Evolutionary conservation across 2,329 filamentous ascomycete species (phyloP), one percentile per base, ranked within the genome.

Genomic region (Arthrobotrys sphaeroides): DNA sequence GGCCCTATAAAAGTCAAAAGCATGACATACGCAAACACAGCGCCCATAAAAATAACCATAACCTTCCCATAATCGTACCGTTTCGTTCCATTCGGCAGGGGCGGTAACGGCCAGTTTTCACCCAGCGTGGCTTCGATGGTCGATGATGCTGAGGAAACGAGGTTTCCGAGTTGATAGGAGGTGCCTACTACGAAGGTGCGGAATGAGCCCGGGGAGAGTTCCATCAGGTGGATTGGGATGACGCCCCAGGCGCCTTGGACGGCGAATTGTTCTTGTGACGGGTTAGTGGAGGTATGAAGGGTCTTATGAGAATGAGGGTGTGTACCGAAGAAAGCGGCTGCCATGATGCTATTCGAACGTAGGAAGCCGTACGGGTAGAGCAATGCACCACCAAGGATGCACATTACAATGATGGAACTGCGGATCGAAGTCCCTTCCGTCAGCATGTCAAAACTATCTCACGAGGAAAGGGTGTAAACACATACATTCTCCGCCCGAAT

Each of bases 31-130:
- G 80, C 86, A 78, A 87, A 96, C 0, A 96, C 92, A 78, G 90
- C 93, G 0, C 86, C 93, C 91, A 97, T 93, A 83, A 97, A 96
- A 80, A 96, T 95, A 80, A 90, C 92, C 77, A 96, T 94, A 7
- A 96, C 92, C 79, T 90, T 90, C 40, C 92, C 92, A 78, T 96
- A 96, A 73, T 92, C 84, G 81, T 90, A 92, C 2, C 90, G 84
- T 51, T 83, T 82, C 31, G 83, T 81, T 0, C 84, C 85, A 0
- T 82, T 81, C 16, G 85, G 81, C 0, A 86, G 86, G 0, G 87
- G 84, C 0, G 89, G 85, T 2, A 96, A 85, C 0, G 91, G 91
- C 81, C 92, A 95, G 0, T 85, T 84, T 82, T 93, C 90, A 36
- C 91, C 91, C 38, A 93, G 89, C 0, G 88, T 90, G 0, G 90